A percentile compares a stretch with the other conserved stretches of the same genome.
Evolutionary conservation across 140 eudicot species (phyloP).

Genomic region (Senecio squalidus): DNA sequence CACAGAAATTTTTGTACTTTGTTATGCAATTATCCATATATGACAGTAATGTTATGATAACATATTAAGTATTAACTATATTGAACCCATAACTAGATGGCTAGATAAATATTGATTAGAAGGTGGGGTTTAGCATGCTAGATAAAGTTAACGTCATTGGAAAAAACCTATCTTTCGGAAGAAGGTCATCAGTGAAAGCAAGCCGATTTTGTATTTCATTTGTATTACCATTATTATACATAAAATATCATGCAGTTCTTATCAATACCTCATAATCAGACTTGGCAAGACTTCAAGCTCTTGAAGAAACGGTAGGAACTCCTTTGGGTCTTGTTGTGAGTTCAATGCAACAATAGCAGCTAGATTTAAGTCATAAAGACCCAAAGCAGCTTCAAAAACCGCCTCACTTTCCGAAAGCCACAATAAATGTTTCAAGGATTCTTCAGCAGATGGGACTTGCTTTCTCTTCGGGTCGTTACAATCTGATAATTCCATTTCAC

Average conservation of each 20-base stretch:
- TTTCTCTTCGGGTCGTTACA: conserved; percentile 38
- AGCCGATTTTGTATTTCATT: background rate
- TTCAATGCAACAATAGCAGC: conserved; percentile 97
- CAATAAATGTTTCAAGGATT: conserved; percentile 81
- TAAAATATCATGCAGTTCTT: background rate
- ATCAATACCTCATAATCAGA: conserved; percentile 44
- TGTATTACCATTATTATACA: background rate
- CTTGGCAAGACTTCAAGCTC: conserved; percentile 73
- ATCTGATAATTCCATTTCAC: conserved; percentile 74
- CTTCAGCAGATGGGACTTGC: conserved; percentile 80
- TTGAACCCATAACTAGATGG: background rate
- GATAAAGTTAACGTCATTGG: background rate
- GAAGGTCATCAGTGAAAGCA: too few relatives aligned
- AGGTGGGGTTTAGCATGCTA: background rate
- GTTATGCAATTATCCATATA: background rate
- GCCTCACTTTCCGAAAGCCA: conserved; percentile 92
- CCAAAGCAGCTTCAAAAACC: conserved; percentile 93
- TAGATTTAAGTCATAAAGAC: conserved; percentile 88
- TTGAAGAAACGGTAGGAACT: conserved; percentile 89
- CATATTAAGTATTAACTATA: background rate
- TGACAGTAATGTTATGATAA: background rate
- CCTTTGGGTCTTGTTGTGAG: conserved; percentile 92
- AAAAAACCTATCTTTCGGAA: background rate
- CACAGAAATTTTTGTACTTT: too few relatives aligned
- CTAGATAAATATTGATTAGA: background rate